Base-by-base conservation (phyloP, 2,329 filamentous ascomycete species). In the Nemania diffusa region DNA sequence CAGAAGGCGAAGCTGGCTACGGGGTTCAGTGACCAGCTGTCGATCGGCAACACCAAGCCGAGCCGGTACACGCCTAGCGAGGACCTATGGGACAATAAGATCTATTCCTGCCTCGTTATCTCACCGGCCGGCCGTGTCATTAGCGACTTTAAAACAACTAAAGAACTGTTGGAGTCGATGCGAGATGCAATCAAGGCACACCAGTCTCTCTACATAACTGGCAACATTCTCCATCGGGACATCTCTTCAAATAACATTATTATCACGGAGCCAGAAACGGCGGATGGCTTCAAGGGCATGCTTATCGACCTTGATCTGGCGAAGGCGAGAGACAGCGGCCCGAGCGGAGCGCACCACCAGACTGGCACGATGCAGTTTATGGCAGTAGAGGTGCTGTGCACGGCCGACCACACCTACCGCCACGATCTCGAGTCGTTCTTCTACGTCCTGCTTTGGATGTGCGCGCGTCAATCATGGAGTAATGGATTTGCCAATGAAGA, bases 261-360 rank as follows among this genome's bases (percentile, higher is more conserved):
- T 44, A 72, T 71, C 2, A 63, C 57, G 6, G 17, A 71, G 7
- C 63, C 20, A 2, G 44, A 55, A 29, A 62, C 22, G 5, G 51
- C 58, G 9, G 27, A 56, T 27, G 40, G 46, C 46, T 67, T 71
- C 17, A 67, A 57, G 9, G 60, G 62, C 11, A 65, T 72, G 34
- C 55, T 73, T 7, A 73, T 73, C 48, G 65, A 72, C 61, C 56
- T 72, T 24, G 61, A 72, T 26, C 13, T 67, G n/a, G 69, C 65
- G 1, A 59, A 67, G 7, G 15, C 61, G 5, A 60, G 53, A 53
- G 24, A 65, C 8, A 55, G 17, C 3, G 22, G 50, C 50, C 13
- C 13, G 24, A 55, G 56, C 15, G 20, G 20, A 27, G 56, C 56
- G n/a, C 15, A 8, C 17, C 17, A 59, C 20, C 17, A 56, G 20